Evolutionary conservation across 331 rosid species (phyloP).

Genomic region (Arachis monticola): DNA sequence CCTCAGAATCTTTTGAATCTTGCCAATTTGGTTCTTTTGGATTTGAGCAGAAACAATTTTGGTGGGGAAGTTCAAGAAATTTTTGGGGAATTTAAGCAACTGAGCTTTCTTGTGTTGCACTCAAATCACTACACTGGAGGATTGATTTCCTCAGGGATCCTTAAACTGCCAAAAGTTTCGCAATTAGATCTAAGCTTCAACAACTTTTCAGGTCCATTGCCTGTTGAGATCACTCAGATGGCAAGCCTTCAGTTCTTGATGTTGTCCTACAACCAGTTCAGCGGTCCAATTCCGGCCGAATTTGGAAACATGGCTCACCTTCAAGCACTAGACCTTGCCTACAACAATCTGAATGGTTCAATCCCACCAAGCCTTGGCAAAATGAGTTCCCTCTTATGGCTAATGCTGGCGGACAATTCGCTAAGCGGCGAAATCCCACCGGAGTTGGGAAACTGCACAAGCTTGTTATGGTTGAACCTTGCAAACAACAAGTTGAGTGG

Average conservation of each 20-base stretch:
- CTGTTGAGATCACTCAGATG: conserved; percentile 68
- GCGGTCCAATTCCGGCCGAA: conserved; percentile 64
- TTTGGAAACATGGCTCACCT: conserved; percentile 59
- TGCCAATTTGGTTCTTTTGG: conserved; percentile 71
- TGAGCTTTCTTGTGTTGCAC: conserved; percentile 73
- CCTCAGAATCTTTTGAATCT: conserved; percentile 67
- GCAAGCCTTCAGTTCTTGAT: conserved; percentile 62
- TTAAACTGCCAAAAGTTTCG: conserved; percentile 58
- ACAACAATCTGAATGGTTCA: conserved; percentile 70
- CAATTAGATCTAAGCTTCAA: conserved; percentile 77
- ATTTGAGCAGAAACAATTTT: conserved; percentile 81
- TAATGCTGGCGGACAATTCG: conserved; percentile 87
- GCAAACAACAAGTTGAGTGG: conserved; percentile 79
- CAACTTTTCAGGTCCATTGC: conserved; percentile 81
- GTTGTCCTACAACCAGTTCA: conserved; percentile 81
- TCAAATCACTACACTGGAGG: conserved; percentile 72
- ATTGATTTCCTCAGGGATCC: conserved; percentile 69
- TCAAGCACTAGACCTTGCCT: conserved; percentile 90
- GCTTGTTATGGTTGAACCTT: conserved; percentile 94
- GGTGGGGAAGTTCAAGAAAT: conserved; percentile 65
- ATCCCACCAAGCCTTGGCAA: conserved; percentile 82
- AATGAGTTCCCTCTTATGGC: conserved; percentile 78
- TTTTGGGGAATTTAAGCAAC: conserved; percentile 71
- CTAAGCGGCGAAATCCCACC: conserved; percentile 70
- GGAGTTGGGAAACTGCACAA: conserved; percentile 77